Percentiles rank a stretch among this genome's conserved stretches.
Conservation (phyloP, 2,329 filamentous ascomycete genomes). For the Trichophyton equinum region DNA sequence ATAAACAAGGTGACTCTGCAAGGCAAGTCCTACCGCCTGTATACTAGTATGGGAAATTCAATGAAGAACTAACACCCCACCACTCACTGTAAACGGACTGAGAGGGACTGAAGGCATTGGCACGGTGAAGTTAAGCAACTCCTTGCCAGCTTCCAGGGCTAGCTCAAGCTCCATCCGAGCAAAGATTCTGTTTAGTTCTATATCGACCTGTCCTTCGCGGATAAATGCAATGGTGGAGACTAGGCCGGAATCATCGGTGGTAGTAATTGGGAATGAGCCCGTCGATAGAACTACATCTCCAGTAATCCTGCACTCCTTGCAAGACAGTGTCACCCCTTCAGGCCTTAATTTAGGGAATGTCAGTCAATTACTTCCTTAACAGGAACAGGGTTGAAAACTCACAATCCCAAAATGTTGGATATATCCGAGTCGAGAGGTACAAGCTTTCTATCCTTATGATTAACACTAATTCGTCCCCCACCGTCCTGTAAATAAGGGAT, state of each 20-base stretch:
- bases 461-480: not conserved
- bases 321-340: slow-evolving; percentile 13
- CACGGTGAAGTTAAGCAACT: slow-evolving; percentile 12
- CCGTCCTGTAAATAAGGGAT: not conserved
- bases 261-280: slow-evolving; percentile 13
- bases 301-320: slow-evolving; percentile 15
- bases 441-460: not conserved
- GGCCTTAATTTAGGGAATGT: slow-evolving; percentile 9
- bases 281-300: slow-evolving; percentile 14
- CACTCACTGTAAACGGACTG: slow-evolving; percentile 15
- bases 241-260: slow-evolving; percentile 4
- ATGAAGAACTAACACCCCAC: too few relatives aligned
- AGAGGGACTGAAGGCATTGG: slow-evolving; percentile 15
- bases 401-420: not conserved
- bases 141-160: slow-evolving; percentile 9
- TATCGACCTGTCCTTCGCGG: slow-evolving; percentile 13
- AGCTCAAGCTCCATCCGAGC: slow-evolving; percentile 15
- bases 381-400: not conserved
- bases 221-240: slow-evolving; percentile 13
- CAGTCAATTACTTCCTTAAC: not conserved
- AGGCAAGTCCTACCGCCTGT: slow-evolving; percentile 23
- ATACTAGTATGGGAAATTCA: slow-evolving; percentile 4
- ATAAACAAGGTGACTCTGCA: slow-evolving; percentile 4
- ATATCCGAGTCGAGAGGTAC: not conserved
- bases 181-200: slow-evolving; percentile 13